Evolutionary conservation across 345 rosid genomes (phyloP).

Genomic region (Hibiscus mutabilis): DNA sequence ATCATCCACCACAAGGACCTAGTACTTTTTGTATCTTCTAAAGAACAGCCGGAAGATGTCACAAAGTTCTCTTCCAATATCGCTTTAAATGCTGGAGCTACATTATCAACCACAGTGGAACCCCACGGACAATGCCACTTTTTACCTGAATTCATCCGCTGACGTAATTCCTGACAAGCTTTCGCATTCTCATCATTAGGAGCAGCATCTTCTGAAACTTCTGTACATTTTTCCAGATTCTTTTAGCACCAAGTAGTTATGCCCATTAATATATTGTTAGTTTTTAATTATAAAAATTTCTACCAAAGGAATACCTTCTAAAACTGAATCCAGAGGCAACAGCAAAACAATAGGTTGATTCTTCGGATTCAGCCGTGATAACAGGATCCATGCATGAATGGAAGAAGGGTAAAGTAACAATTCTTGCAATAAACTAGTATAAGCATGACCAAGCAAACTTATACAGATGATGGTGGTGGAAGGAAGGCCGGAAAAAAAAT

Average conservation of each 20-base stretch:
- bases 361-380: slow-evolving; percentile 56
- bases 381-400: slow-evolving; percentile 61
- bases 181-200: slow-evolving; percentile 25
- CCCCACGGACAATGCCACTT: slow-evolving; percentile 93
- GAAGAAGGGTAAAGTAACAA: slow-evolving; percentile 43
- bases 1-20: slow-evolving; percentile 70
- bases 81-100: slow-evolving; percentile 67
- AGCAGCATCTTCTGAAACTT: slow-evolving; percentile 29
- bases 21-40: slow-evolving; percentile 49
- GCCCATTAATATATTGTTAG: slow-evolving; percentile 6
- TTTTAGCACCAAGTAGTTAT: slow-evolving; percentile 8
- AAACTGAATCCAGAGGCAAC: slow-evolving; percentile 52
- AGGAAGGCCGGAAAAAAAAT: slow-evolving; percentile 59
- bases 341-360: slow-evolving; percentile 65
- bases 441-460: slow-evolving; percentile 59
- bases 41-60: slow-evolving; percentile 40
- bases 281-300: slow-evolving; percentile 5
- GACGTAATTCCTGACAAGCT: slow-evolving; percentile 21
- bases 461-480: slow-evolving; percentile 56
- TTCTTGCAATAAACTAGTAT: slow-evolving; percentile 49
- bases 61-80: slow-evolving; percentile 68
- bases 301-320: slow-evolving; percentile 52
- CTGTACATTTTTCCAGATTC: slow-evolving; percentile 13
- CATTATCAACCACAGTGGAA: slow-evolving; percentile 53
- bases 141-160: slow-evolving; percentile 27